phyloP scores from a whole-genome alignment of 179 eudicot species.

The Silene coronaria region DNA sequence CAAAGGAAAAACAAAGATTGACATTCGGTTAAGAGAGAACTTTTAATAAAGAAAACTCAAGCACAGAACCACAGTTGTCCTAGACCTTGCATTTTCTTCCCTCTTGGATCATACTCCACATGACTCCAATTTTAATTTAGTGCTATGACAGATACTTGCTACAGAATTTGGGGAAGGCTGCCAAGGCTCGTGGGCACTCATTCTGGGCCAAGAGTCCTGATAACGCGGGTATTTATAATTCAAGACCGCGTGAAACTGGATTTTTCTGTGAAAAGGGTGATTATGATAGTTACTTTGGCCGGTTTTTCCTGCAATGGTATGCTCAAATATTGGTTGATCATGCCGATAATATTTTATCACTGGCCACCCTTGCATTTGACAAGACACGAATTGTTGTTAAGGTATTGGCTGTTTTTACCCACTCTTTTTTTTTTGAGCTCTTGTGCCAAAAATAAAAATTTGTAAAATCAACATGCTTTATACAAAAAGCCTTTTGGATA shows the following conservation, averaged over 20 bases:
- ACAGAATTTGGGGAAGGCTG: conserved; percentile 54
- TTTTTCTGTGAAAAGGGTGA: conserved; percentile 67
- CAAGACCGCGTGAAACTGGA: conserved; percentile 55
- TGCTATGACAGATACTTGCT: conserved; percentile 63
- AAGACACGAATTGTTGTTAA: conserved; percentile 48
- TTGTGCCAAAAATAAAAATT: neutral
- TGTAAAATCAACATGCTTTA: conserved; percentile 1
- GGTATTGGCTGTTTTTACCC: conserved; percentile 25
- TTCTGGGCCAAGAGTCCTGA: conserved; percentile 66
- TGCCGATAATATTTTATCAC: conserved; percentile 50
- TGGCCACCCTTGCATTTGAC: conserved; percentile 62
- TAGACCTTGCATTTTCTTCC: neutral
- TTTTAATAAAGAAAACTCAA: neutral
- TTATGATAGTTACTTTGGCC: conserved; percentile 66
- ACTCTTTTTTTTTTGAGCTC: neutral
- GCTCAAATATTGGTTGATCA: conserved; percentile 49
- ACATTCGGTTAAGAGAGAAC: neutral
- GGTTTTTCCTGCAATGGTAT: conserved; percentile 69
- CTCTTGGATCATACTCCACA: conserved; percentile 8
- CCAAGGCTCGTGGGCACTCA: conserved; percentile 56
- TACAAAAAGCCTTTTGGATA: neutral
- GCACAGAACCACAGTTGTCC: neutral
- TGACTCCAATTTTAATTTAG: conserved; percentile 30
- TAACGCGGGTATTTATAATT: conserved; percentile 62
- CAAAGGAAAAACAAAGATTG: no score